Percentiles rank a stretch among this genome's conserved stretches.
These are phyloP conservation scores for Tylopilus sp. DNA, from an alignment of 768 basidiomycete species.

Conservation along the genomic window DNA sequence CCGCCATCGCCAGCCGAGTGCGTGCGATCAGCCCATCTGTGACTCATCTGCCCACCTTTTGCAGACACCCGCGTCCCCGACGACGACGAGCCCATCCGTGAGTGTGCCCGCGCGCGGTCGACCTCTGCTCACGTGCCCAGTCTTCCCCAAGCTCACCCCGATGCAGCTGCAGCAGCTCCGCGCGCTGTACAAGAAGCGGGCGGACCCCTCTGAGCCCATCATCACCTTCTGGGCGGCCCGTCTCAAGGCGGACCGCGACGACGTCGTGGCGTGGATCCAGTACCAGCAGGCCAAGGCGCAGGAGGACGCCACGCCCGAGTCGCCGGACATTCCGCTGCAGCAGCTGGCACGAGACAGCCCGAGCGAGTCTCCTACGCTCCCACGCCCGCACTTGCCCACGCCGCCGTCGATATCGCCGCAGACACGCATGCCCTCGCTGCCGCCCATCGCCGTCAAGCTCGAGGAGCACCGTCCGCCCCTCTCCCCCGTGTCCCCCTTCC, in stretches of 20 bases:
- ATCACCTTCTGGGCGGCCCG: slow-evolving; percentile 27
- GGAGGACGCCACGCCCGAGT: neutral
- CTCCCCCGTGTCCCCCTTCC: neutral
- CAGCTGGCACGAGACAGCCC: neutral
- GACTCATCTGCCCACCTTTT: neutral
- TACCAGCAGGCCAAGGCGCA: slow-evolving; percentile 27
- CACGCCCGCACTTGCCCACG: slow-evolving; percentile 27
- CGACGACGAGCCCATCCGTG: slow-evolving; percentile 28
- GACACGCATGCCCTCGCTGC: slow-evolving; percentile 24
- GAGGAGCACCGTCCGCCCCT: slow-evolving; percentile 14
- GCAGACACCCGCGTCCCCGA: neutral
- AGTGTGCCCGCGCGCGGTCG: slow-evolving; percentile 4
- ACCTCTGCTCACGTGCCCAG: slow-evolving; percentile 13
- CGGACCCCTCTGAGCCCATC: slow-evolving; percentile 19
- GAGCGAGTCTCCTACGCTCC: slow-evolving; percentile 19
- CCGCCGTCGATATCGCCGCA: slow-evolving; percentile 16
- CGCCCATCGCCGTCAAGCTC: slow-evolving; percentile 28
- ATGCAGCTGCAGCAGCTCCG: slow-evolving; percentile 24
- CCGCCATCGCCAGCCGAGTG: slow-evolving; percentile 16
- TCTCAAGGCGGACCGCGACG: slow-evolving; percentile 14
- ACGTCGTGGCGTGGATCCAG: slow-evolving; percentile 24
- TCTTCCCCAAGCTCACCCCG: slow-evolving; percentile 26
- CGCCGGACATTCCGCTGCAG: slow-evolving; percentile 11
- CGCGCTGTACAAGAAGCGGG: slow-evolving; percentile 11
- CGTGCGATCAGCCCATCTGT: neutral